These are phyloP conservation scores for Trichoderma semiorbis DNA, from an alignment of 2,329 filamentous ascomycete species.

Conservation along the genomic window DNA sequence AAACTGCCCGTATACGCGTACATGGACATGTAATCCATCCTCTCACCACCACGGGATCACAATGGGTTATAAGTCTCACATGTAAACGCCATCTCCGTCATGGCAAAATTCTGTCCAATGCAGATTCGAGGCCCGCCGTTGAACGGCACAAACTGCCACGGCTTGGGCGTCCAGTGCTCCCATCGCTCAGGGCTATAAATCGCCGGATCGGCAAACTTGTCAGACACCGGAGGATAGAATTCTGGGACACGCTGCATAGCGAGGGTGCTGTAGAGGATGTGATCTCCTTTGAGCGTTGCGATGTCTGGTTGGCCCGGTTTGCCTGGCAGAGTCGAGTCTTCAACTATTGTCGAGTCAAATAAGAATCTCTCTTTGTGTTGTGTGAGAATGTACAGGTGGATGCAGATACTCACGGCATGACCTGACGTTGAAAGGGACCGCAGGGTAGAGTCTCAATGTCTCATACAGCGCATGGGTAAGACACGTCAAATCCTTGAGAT, in stretches of 20 bases:
- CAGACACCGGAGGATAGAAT: constrained; percentile 53
- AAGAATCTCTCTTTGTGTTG: background rate
- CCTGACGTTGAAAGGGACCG: constrained; percentile 76
- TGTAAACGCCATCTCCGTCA: constrained; percentile 61
- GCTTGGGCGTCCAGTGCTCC: constrained; percentile 58
- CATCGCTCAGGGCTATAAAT: constrained; percentile 66
- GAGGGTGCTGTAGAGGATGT: constrained; percentile 64
- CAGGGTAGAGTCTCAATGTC: constrained; percentile 72
- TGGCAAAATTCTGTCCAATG: constrained; percentile 76
- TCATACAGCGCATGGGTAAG: constrained; percentile 72
- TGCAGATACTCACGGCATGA: constrained; percentile 12
- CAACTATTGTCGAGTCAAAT: constrained; percentile 35
- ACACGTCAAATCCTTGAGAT: constrained; percentile 86
- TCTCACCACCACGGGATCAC: background rate
- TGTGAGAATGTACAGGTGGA: background rate
- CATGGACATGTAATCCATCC: background rate
- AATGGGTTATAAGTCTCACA: constrained; percentile 15
- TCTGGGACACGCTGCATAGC: constrained; percentile 69
- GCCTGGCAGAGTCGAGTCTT: constrained; percentile 69
- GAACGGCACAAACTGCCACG: constrained; percentile 72
- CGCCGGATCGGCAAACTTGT: constrained; percentile 43
- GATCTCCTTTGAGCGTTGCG: constrained; percentile 59
- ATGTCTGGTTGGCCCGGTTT: constrained; percentile 62
- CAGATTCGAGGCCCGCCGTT: constrained; percentile 72
- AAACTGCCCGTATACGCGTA: background rate